Base-by-base conservation (phyloP, 805 yeast species). In the Millerozyma miso region DNA sequence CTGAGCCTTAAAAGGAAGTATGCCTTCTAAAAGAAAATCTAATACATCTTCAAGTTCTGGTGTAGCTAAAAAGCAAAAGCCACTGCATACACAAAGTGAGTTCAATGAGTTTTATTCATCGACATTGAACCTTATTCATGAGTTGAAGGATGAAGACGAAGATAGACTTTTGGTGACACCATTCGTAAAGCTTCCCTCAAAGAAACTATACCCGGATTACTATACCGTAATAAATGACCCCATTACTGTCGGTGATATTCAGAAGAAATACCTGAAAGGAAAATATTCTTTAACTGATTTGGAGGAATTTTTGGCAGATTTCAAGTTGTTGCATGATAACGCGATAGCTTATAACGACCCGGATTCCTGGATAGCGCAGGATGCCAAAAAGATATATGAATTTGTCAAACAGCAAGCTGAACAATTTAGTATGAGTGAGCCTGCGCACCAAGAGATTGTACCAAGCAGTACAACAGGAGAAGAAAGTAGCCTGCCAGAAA, bases 321-420 rank as follows among this genome's bases (percentile, higher is more conserved):
- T 70, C 52, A 52, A 58, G 45, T 53, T 60, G 38, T 51, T 70
- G 43, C 49, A 60, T 23, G 69, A 63, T 44, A 70, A 70, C 46
- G 74, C 76, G 7, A 55, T 56, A 33, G 55, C 55, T 32, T 70
- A 67, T 53, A 70, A 70, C 50, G 72, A 66, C 47, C 69, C 73
- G 1, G 65, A 59, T 15, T 67, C 73, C 6, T 67, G 79, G 56
- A 83, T 88, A 40, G 91, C 85, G 1, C 69, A 68, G 35, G 86
- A 85, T 58, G 83, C 95, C 1, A 58, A 62, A 13, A 70, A 67
- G 43, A 75, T 88, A 38, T 69, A 69, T 38, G 74, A 78, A 18
- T 78, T 74, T 53, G 87, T 85, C 12, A 64, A 72, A 38, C 74
- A 75, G 20, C 79, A 75, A 51, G 68, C 72, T 1, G 54, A 64